A percentile compares a stretch with the other conserved stretches of the same genome.
Evolutionary conservation across 306 rosid species (phyloP).

Genomic region (Purshia tridentata): DNA sequence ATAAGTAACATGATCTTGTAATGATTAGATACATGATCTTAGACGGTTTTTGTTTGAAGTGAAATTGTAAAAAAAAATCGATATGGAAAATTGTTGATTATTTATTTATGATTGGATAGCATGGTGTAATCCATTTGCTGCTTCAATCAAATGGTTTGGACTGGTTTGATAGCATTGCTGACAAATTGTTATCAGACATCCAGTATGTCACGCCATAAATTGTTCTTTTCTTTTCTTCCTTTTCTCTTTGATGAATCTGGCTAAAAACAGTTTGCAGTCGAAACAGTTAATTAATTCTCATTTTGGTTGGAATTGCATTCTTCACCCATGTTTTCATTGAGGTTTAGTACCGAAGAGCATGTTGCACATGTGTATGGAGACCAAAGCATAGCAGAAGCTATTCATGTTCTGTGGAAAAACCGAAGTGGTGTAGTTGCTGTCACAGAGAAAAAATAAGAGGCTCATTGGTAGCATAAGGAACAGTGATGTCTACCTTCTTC

Average conservation of each 20-base stretch:
- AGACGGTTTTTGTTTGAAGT: neutral
- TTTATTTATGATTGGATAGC: conserved; percentile 38
- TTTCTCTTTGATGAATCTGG: neutral
- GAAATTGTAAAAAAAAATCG: neutral
- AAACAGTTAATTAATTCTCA: neutral
- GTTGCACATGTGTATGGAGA: conserved; percentile 45
- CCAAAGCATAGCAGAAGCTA: conserved; percentile 58
- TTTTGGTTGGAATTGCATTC: neutral
- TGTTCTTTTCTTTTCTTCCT: neutral
- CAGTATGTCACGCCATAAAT: conserved; percentile 34
- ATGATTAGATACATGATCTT: neutral
- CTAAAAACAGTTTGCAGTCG: neutral
- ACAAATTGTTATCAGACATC: conserved; percentile 45
- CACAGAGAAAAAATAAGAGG: conserved; percentile 39
- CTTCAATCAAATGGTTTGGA: conserved; percentile 64
- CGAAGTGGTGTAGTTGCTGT: conserved; percentile 49
- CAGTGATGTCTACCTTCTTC: conserved; percentile 43
- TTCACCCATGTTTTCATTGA: conserved; percentile 23
- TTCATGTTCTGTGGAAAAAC: conserved; percentile 43
- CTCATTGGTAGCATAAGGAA: conserved; percentile 58
- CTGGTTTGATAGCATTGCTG: conserved; percentile 59
- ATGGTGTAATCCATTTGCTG: conserved; percentile 49
- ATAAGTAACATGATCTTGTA: neutral
- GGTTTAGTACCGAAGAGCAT: conserved; percentile 52
- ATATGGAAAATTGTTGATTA: neutral